phyloP scores from a whole-genome alignment of 768 basidiomycete genomes.

The Russula griseocarnosa region DNA sequence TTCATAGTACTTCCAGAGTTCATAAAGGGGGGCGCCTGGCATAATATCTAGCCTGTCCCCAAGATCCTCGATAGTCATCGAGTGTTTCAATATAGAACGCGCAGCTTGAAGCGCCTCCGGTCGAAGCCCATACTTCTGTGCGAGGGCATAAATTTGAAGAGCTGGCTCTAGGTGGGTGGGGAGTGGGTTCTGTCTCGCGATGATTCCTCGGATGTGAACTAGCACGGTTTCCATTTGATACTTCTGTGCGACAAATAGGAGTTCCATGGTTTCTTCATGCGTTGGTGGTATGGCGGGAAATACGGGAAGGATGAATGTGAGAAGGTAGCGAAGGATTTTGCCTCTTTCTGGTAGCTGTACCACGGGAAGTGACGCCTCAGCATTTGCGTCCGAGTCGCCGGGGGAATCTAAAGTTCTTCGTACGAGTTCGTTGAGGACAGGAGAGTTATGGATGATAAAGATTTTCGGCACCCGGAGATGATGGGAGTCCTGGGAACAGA shows the following conservation, averaged over 20 bases:
- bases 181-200: neutral
- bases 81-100: neutral
- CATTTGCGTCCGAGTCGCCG: neutral
- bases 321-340: neutral
- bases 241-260: constrained; percentile 8
- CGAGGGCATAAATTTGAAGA: neutral
- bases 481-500: constrained; percentile 42
- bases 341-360: constrained; percentile 2
- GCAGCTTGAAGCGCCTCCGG: neutral
- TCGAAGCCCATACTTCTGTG: constrained; percentile 7
- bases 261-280: constrained; percentile 2
- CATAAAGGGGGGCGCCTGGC: neutral
- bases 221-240: constrained; percentile 9
- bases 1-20: constrained; percentile 17
- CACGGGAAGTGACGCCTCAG: neutral
- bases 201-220: neutral
- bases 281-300: neutral
- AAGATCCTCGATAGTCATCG: neutral
- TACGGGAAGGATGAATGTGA: constrained; percentile 20
- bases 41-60: neutral
- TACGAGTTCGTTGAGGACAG: constrained; percentile 33
- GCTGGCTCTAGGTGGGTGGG: neutral
- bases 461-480: constrained; percentile 44
- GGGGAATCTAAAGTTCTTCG: neutral
- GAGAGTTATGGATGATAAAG: constrained; percentile 41